These are phyloP conservation scores for Coriolopsis trogii DNA, from an alignment of 1,284 basidiomycete genomes.

Conservation along the genomic window DNA sequence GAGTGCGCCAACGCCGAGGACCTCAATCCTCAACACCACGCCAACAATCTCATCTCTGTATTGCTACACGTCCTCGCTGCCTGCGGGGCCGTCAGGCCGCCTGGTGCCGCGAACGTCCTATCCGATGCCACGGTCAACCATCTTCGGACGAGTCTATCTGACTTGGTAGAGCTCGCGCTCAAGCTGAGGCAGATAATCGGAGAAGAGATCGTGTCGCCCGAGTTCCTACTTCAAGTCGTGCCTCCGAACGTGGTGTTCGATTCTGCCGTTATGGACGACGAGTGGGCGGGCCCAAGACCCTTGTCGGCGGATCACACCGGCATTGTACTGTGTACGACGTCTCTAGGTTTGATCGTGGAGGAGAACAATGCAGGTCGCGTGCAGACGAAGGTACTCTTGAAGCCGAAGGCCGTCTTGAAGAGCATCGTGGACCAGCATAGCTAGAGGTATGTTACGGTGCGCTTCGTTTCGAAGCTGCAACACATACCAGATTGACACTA, in stretches of 20 bases:
- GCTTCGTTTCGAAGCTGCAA: too few species aligned
- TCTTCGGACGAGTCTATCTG: slow-evolving; percentile 37
- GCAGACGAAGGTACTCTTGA: slow-evolving; percentile 27
- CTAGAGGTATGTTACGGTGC: too few species aligned
- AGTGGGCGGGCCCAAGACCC: slow-evolving; percentile 21
- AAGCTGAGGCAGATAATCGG: slow-evolving; percentile 53
- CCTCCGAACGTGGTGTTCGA: slow-evolving; percentile 43
- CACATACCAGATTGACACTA: too few species aligned
- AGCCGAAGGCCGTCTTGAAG: slow-evolving; percentile 38
- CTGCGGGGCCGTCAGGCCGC: too few species aligned
- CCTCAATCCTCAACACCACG: slow-evolving; percentile 31
- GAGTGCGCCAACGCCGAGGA: too few species aligned
- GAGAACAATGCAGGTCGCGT: neutral
- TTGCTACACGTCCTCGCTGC: too few species aligned
- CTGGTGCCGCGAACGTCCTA: too few species aligned
- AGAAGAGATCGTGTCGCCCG: slow-evolving; percentile 44
- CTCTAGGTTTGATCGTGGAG: slow-evolving; percentile 4
- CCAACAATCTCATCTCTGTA: neutral
- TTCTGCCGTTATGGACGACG: slow-evolving; percentile 46
- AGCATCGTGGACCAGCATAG: slow-evolving; percentile 8
- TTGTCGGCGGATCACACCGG: neutral
- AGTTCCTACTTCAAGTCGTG: slow-evolving; percentile 40
- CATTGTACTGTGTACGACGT: slow-evolving; percentile 8
- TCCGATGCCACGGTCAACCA: slow-evolving; percentile 26
- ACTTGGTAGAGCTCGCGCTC: slow-evolving; percentile 45